These are phyloP conservation scores for Neurospora discreta DNA, from an alignment of 495 filamentous ascomycete genomes.

Conservation along the genomic window DNA sequence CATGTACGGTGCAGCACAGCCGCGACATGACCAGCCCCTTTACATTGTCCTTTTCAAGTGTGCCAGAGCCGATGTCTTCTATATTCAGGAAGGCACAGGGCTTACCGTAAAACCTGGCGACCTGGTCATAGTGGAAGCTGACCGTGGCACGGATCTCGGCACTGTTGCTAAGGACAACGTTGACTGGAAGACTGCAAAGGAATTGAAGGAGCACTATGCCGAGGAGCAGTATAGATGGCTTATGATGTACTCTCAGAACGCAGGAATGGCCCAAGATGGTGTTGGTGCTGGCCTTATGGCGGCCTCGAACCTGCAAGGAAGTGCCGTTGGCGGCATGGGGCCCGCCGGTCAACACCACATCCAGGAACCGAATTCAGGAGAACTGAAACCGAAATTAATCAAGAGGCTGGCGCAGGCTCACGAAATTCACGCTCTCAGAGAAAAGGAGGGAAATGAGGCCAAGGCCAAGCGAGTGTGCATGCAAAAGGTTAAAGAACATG, in stretches of 20 bases:
- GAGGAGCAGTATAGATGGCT: conserved; percentile 94
- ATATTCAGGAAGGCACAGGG: conserved; percentile 89
- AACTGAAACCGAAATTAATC: conserved; percentile 91
- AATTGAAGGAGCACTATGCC: conserved; percentile 75
- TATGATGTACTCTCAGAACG: conserved; percentile 89
- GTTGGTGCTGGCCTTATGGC: conserved; percentile 44
- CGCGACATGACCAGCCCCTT: conserved; percentile 69
- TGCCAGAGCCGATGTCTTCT: conserved; percentile 87
- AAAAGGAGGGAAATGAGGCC: conserved; percentile 95
- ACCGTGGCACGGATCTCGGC: conserved; percentile 89
- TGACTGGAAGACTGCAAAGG: conserved; percentile 70
- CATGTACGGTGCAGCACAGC: conserved; percentile 53
- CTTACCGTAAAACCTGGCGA: conserved; percentile 83
- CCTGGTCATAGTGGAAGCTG: conserved; percentile 92
- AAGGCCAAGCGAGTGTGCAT: conserved; percentile 95
- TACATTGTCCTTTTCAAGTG: conserved; percentile 96
- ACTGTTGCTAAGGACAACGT: conserved; percentile 82
- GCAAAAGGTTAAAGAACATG: conserved; percentile 89
- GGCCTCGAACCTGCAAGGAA: conserved; percentile 48
- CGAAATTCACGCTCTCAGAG: conserved; percentile 74
- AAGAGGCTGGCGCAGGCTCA: conserved; percentile 85
- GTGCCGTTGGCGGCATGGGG: conserved; percentile 65
- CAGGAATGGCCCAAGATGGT: conserved; percentile 46
- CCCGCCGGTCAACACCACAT: conserved; percentile 58
- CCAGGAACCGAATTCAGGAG: conserved; percentile 61